A percentile compares a stretch with the other conserved stretches of the same genome.
Evolutionary conservation across 129 eudicot genomes (phyloP).

Genomic region (Lactuca sativa): DNA sequence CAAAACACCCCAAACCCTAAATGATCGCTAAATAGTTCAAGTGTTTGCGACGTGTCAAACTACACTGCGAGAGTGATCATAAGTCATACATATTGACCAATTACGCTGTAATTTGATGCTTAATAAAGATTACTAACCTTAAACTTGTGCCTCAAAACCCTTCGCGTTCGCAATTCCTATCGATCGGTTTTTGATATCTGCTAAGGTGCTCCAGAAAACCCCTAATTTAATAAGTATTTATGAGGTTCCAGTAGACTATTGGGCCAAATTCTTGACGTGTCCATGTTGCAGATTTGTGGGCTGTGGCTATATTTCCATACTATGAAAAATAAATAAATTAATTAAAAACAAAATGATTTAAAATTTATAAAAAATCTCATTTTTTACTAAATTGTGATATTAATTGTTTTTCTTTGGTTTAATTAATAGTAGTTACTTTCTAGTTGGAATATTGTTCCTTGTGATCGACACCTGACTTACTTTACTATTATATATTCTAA

Average conservation of each 20-base stretch:
- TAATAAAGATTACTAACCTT: constrained; percentile 23
- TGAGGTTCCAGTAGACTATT: constrained; percentile 1
- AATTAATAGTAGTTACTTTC: too few species aligned
- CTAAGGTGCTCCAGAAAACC: constrained; percentile 9
- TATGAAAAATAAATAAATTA: neutral
- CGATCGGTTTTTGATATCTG: constrained; percentile 5
- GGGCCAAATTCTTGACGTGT: neutral
- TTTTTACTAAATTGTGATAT: too few species aligned
- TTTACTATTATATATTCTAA: too few species aligned
- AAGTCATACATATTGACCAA: neutral
- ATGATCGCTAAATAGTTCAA: neutral
- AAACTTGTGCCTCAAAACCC: constrained; percentile 22
- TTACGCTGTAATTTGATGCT: neutral
- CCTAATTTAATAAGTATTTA: constrained; percentile 14
- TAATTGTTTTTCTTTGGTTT: too few species aligned
- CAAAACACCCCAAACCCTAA: constrained; percentile 10
- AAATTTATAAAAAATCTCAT: neutral
- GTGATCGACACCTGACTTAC: too few species aligned
- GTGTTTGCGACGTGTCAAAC: neutral
- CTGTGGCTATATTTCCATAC: neutral
- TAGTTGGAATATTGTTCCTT: too few species aligned
- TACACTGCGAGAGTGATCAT: neutral
- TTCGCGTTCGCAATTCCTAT: constrained; percentile 6
- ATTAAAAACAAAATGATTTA: neutral
- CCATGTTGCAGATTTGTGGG: neutral